Evolutionary conservation across 331 rosid genomes (phyloP), one percentile per base, ranked within the genome.

Genomic region (Pyrus hybrid): DNA sequence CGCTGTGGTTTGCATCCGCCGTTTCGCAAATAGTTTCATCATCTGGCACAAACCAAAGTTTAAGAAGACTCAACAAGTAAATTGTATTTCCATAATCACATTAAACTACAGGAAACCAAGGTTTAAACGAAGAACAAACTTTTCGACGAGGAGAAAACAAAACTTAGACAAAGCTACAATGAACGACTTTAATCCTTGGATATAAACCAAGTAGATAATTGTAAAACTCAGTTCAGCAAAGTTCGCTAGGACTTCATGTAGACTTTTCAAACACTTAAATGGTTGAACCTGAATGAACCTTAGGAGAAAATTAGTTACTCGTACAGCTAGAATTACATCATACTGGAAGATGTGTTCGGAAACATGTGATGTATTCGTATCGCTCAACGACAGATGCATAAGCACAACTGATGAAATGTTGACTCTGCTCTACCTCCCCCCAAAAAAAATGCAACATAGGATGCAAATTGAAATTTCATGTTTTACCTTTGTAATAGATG

Each of bases 401-500:
- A 68, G 74, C 20, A 70, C 62, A 37, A 8, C 45, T 37, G 45
- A 37, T 37, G 45, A 37, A 37, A 37, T 1, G 13, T 37, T 9
- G 4, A 74, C 18, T 67, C 22, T 2, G 8, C 33, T 13, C 29
- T 61, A 26, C 66, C 66, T 63, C 41, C 68, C 22, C 4, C 5
- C 22, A 54, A 21, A 17, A 43, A 35, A 21, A 37, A 0, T 60
- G 29, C 16, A 51, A n/a, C 2, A 21, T 51, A 71, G 58, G 8
- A 64, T 32, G 22, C 65, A 17, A 51, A 22, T 23, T 17, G n/a
- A 54, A 23, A 20, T 33, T 37, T 22, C 33, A 14, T 26, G 26
- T 2, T 65, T 64, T 71, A 91, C 97, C 96, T 89, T 79, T 90
- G 90, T 78, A 94, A 80, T 64, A 92, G 89, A 84, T 85, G 92